Percentiles rank a stretch among this genome's conserved stretches.
These are phyloP conservation scores for Fraxinus latifolia DNA, from an alignment of 305 asterid genomes.

Conservation along the genomic window DNA sequence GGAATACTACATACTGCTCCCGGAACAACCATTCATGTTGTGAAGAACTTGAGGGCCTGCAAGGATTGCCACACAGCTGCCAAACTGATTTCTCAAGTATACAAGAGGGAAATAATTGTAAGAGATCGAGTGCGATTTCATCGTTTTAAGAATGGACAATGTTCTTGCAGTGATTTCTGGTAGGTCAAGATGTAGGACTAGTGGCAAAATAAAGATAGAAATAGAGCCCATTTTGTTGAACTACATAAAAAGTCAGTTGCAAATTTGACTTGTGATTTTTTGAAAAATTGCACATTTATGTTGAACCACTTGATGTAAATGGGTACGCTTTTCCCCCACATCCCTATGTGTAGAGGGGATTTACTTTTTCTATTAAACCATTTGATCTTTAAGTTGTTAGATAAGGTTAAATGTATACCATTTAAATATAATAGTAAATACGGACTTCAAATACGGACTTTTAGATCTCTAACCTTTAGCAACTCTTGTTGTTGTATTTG, in stretches of 20 bases:
- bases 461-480: background rate
- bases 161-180: conserved; percentile 51
- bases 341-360: background rate
- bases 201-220: background rate
- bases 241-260: background rate
- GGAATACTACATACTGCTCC: conserved; percentile 32
- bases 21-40: conserved; percentile 32
- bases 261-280: background rate
- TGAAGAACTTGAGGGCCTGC: conserved; percentile 46
- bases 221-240: background rate
- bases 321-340: background rate
- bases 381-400: background rate
- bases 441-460: background rate
- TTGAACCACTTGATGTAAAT: background rate
- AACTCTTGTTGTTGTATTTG: background rate
- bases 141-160: conserved; percentile 37
- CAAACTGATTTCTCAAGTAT: conserved; percentile 39
- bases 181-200: conserved; percentile 14
- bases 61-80: conserved; percentile 43
- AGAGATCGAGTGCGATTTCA: conserved; percentile 44
- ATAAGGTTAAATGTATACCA: background rate
- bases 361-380: too few species aligned
- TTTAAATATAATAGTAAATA: background rate
- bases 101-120: conserved; percentile 34
- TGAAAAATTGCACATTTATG: background rate